phyloP scores from a whole-genome alignment of 2,329 filamentous ascomycete species.

The Elsinoe perseae region DNA sequence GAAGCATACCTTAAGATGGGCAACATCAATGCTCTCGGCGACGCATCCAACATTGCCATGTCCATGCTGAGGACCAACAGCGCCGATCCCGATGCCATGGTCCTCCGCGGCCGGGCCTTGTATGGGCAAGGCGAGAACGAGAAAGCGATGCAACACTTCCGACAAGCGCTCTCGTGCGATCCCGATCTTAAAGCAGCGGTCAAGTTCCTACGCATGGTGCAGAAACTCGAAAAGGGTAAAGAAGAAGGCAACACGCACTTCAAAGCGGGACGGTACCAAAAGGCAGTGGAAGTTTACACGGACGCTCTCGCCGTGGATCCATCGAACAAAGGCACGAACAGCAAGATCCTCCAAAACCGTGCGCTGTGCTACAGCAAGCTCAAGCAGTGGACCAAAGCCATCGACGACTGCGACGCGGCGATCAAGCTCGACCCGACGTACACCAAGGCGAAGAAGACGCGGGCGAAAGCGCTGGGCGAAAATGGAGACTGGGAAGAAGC shows the following conservation, averaged over 20 bases:
- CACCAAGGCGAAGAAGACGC: slow-evolving; percentile 84
- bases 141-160: slow-evolving; percentile 86
- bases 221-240: slow-evolving; percentile 89
- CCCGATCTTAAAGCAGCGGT: slow-evolving; percentile 85
- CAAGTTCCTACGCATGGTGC: slow-evolving; percentile 80
- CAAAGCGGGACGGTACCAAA: slow-evolving; percentile 72
- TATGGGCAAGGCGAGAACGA: slow-evolving; percentile 92
- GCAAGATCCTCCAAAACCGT: slow-evolving; percentile 89
- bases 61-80: slow-evolving; percentile 74
- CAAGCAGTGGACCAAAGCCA: slow-evolving; percentile 74
- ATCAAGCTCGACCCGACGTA: slow-evolving; percentile 76
- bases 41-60: slow-evolving; percentile 91
- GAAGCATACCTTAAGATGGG: slow-evolving; percentile 92
- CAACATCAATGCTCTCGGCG: slow-evolving; percentile 76
- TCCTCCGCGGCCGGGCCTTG: slow-evolving; percentile 76
- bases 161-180: slow-evolving; percentile 80
- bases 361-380: slow-evolving; percentile 77
- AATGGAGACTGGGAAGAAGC: slow-evolving; percentile 89
- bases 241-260: slow-evolving; percentile 86
- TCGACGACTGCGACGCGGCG: slow-evolving; percentile 78
- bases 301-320: slow-evolving; percentile 79
- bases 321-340: slow-evolving; percentile 81
- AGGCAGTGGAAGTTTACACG: slow-evolving; percentile 77
- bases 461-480: slow-evolving; percentile 80
- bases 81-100: slow-evolving; percentile 87